A percentile compares a stretch with the other conserved stretches of the same genome.
phyloP scores from a whole-genome alignment of 179 eudicot species.

The Silene vulgaris region DNA sequence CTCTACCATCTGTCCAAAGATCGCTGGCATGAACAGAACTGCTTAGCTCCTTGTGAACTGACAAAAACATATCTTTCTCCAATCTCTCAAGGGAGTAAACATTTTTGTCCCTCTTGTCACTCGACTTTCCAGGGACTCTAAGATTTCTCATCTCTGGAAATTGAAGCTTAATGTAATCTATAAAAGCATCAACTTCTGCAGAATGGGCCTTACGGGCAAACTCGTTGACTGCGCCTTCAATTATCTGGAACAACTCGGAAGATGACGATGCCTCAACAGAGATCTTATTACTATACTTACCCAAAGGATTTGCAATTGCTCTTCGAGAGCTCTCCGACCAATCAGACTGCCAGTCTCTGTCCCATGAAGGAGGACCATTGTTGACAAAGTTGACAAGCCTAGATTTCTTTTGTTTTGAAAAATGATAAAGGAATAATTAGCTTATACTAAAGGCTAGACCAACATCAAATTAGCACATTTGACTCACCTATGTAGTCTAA shows the following conservation, averaged over 20 bases:
- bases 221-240: conserved; percentile 59
- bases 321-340: conserved; percentile 29
- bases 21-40: conserved; percentile 25
- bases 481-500: background rate
- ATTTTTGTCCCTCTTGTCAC: conserved; percentile 34
- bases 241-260: conserved; percentile 43
- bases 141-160: conserved; percentile 54
- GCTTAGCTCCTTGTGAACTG: conserved; percentile 41
- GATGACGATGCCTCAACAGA: conserved; percentile 36
- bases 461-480: background rate
- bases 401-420: conserved; percentile 63
- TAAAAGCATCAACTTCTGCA: conserved; percentile 56
- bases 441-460: conserved; percentile 9
- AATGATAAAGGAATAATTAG: conserved; percentile 19
- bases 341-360: conserved; percentile 47
- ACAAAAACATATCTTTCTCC: conserved; percentile 59
- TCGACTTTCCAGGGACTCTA: conserved; percentile 31
- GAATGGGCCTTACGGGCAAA: conserved; percentile 59
- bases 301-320: conserved; percentile 28
- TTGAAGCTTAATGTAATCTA: conserved; percentile 52
- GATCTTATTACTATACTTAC: conserved; percentile 24
- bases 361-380: conserved; percentile 82
- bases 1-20: conserved; percentile 27
- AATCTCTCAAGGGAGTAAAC: conserved; percentile 48
- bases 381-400: conserved; percentile 68